These are phyloP conservation scores for Neonectria coccinea DNA, from an alignment of 2,329 filamentous ascomycete species.

Conservation along the genomic window DNA sequence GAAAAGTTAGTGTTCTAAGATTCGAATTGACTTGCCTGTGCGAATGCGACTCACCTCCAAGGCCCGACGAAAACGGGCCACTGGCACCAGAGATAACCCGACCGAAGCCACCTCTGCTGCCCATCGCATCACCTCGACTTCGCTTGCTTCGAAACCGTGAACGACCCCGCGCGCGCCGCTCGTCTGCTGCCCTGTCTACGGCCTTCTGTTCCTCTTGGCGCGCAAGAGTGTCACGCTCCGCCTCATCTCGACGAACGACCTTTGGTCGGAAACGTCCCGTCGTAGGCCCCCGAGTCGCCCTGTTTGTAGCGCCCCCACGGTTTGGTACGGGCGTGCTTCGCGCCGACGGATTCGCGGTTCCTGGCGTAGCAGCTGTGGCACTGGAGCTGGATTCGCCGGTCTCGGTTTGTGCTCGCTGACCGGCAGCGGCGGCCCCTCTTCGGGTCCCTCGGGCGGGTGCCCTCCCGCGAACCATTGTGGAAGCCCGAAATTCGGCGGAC, in stretches of 20 bases:
- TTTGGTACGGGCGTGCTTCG: slow-evolving; percentile 42
- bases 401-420: slow-evolving; percentile 38
- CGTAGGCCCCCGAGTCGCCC: slow-evolving; percentile 52
- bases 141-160: slow-evolving; percentile 56
- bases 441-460: slow-evolving; percentile 49
- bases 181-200: slow-evolving; percentile 54
- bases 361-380: slow-evolving; percentile 32
- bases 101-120: slow-evolving; percentile 54
- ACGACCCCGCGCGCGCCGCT: slow-evolving; percentile 53
- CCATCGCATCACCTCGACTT: slow-evolving; percentile 59
- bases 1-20: slow-evolving; percentile 17
- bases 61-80: slow-evolving; percentile 54
- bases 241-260: slow-evolving; percentile 62
- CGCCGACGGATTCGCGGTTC: slow-evolving; percentile 30
- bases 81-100: slow-evolving; percentile 52
- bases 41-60: slow-evolving; percentile 41
- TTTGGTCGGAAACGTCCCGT: slow-evolving; percentile 60
- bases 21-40: background rate
- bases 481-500: background rate
- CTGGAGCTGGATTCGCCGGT: slow-evolving; percentile 36
- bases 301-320: slow-evolving; percentile 50
- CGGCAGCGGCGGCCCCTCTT: slow-evolving; percentile 46
- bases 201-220: slow-evolving; percentile 58
- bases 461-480: slow-evolving; percentile 50
- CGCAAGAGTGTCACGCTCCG: slow-evolving; percentile 61